These are phyloP conservation scores for Penicillium sp. DNA, from an alignment of 2,329 filamentous ascomycete genomes.

Conservation along the genomic window DNA sequence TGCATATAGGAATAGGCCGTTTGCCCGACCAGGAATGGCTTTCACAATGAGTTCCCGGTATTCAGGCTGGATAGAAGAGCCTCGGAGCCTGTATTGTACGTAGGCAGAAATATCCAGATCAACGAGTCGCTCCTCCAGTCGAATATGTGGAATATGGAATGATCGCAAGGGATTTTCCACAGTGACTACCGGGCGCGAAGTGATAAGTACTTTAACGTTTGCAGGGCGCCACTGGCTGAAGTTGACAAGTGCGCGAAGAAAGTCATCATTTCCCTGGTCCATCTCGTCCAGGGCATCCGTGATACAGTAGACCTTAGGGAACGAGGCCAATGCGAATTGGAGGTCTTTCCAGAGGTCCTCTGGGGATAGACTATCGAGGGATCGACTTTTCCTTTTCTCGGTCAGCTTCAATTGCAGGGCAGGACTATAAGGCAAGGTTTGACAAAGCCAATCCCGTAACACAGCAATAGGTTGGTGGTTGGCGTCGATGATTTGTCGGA, in stretches of 20 bases:
- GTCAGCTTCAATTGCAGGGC: constrained; percentile 1
- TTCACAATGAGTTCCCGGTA: constrained; percentile 8
- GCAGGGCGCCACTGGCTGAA: constrained; percentile 34
- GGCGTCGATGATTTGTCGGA: constrained; percentile 19
- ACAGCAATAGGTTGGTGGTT: constrained; percentile 17
- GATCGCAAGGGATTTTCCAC: constrained; percentile 35
- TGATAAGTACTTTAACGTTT: constrained; percentile 46
- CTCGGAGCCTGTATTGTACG: constrained; percentile 29
- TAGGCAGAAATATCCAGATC: constrained; percentile 45
- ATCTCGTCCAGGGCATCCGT: constrained; percentile 53
- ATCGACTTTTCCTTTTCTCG: neutral
- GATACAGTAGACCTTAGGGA: constrained; percentile 38
- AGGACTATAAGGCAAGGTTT: constrained; percentile 10
- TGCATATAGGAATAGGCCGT: constrained; percentile 47
- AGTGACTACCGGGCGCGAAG: constrained; percentile 42
- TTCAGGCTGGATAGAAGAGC: neutral
- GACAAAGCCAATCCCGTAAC: constrained; percentile 11
- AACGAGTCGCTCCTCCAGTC: constrained; percentile 31
- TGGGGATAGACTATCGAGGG: neutral
- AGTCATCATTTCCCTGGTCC: constrained; percentile 38
- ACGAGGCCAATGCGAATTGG: neutral
- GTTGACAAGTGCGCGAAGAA: constrained; percentile 27
- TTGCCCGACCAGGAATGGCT: constrained; percentile 35
- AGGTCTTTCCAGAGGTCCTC: constrained; percentile 2
- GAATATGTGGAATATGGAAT: constrained; percentile 10